Evolutionary conservation across 768 basidiomycete species (phyloP).

Genomic region (Obba rivulosa): DNA sequence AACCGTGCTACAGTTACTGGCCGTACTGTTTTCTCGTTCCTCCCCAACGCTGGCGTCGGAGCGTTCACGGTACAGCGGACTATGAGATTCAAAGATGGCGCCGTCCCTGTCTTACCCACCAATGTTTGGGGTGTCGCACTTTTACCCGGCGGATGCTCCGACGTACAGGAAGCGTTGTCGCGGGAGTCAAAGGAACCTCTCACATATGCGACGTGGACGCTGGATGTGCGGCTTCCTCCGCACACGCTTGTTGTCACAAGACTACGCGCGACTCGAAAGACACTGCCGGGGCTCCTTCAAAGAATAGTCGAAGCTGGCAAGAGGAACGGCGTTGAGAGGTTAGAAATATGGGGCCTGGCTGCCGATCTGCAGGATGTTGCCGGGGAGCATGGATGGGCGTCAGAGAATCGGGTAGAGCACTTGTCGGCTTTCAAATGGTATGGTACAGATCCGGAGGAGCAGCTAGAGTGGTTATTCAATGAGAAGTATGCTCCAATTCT

Average conservation of each 20-base stretch:
- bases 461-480: constrained; percentile 13
- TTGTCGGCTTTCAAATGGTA: constrained; percentile 17
- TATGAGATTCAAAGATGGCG: constrained; percentile 17
- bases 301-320: constrained; percentile 7
- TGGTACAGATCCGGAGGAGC: constrained; percentile 8
- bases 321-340: constrained; percentile 7
- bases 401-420: constrained; percentile 8
- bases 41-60: constrained; percentile 44
- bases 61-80: constrained; percentile 35
- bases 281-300: constrained; percentile 8
- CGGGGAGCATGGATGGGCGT: constrained; percentile 5
- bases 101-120: constrained; percentile 7
- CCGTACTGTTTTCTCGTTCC: constrained; percentile 31
- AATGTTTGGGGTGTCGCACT: constrained; percentile 26
- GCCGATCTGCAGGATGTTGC: constrained; percentile 6
- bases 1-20: constrained; percentile 7
- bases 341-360: constrained; percentile 12
- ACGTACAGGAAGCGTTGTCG: background rate
- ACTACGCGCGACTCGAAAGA: constrained; percentile 10
- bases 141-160: background rate
- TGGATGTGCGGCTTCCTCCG: constrained; percentile 4
- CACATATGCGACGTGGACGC: constrained; percentile 12
- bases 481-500: constrained; percentile 10
- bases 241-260: constrained; percentile 10
- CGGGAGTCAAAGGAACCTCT: background rate